These are phyloP conservation scores for Saccharomyces pastorianus DNA, from an alignment of 1,139 yeast genomes.

Conservation along the genomic window DNA sequence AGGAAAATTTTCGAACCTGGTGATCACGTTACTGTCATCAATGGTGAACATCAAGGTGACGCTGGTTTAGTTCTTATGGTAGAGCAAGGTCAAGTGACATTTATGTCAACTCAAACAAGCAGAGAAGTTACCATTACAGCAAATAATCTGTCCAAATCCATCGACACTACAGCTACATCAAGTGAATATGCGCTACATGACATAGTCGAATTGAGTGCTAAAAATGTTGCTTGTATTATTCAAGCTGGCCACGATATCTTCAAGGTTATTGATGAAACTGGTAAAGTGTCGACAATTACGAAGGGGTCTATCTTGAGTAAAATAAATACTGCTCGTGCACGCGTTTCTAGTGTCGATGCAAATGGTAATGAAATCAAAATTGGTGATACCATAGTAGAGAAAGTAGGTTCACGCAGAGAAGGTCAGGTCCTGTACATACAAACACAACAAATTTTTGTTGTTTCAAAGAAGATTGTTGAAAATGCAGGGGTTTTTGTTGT, in stretches of 20 bases:
- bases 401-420: constrained; percentile 70
- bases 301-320: constrained; percentile 78
- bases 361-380: constrained; percentile 76
- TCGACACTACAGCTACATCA: constrained; percentile 58
- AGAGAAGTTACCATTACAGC: constrained; percentile 89
- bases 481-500: constrained; percentile 89
- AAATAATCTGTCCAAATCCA: constrained; percentile 72
- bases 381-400: constrained; percentile 87
- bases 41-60: constrained; percentile 87
- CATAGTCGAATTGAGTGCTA: constrained; percentile 79
- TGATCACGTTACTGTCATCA: constrained; percentile 89
- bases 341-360: constrained; percentile 79
- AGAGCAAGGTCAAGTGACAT: constrained; percentile 76
- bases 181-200: constrained; percentile 84
- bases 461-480: constrained; percentile 70
- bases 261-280: constrained; percentile 76
- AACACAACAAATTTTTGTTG: constrained; percentile 68
- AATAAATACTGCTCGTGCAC: constrained; percentile 53
- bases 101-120: constrained; percentile 81
- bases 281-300: constrained; percentile 60
- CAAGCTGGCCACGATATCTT: constrained; percentile 83
- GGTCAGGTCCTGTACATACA: constrained; percentile 84
- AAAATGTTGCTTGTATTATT: constrained; percentile 81
- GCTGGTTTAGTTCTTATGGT: constrained; percentile 88
- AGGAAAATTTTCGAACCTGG: constrained; percentile 84